These are phyloP conservation scores for Spergularia marina DNA, from an alignment of 148 eudicot species.

Conservation along the genomic window DNA sequence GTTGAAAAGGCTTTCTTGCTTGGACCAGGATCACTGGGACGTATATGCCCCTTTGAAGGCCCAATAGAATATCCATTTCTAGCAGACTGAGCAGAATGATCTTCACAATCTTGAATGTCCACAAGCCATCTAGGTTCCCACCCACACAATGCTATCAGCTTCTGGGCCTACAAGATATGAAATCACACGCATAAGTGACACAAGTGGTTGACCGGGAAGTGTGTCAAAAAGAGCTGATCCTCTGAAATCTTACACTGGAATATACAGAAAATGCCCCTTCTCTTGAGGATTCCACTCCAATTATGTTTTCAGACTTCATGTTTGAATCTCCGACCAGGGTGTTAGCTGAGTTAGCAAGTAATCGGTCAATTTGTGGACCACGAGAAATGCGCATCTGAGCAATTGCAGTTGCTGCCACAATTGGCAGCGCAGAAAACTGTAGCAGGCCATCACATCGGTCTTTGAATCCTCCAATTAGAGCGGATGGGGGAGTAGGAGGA, in stretches of 20 bases:
- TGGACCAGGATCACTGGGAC: conserved; percentile 52
- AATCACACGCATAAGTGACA: conserved; percentile 12
- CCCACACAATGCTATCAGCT: conserved; percentile 89
- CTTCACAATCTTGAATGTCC: conserved; percentile 93
- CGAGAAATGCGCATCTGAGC: conserved; percentile 72
- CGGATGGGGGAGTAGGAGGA: conserved; percentile 96
- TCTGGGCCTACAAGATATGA: conserved; percentile 63
- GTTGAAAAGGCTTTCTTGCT: conserved; percentile 77
- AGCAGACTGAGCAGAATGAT: conserved; percentile 98
- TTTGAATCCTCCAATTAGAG: conserved; percentile 91
- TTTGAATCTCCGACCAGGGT: conserved; percentile 51
- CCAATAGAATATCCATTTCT: conserved; percentile 80
- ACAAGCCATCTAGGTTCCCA: conserved; percentile 99
- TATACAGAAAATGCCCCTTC: conserved; percentile 65
- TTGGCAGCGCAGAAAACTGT: conserved; percentile 80
- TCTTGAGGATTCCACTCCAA: conserved; percentile 46
- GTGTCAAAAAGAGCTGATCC: conserved; percentile 1
- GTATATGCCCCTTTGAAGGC: conserved; percentile 48
- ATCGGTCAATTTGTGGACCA: conserved; percentile 72
- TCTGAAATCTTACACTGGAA: conserved; percentile 56
- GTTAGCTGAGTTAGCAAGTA: conserved; percentile 57
- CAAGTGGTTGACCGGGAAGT: conserved; percentile 6
- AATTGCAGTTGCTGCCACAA: conserved; percentile 80
- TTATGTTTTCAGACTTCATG: conserved; percentile 46
- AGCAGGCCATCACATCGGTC: conserved; percentile 97